Base-by-base conservation (phyloP, 1,284 basidiomycete species). In the Microbotryum violaceum region DNA sequence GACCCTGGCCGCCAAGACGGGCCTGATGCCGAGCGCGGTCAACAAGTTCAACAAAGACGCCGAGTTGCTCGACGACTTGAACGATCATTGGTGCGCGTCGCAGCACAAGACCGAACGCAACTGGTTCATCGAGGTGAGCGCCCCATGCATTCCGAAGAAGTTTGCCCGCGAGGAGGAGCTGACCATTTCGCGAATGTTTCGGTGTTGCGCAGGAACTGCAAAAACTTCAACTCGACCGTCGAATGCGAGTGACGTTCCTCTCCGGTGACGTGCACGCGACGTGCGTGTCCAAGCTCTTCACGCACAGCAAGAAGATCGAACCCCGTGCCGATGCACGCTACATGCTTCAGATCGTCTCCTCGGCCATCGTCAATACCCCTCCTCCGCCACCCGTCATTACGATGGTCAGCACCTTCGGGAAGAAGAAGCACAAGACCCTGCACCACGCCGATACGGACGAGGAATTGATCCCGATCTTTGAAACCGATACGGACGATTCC, bases 191-290 rank as follows among this genome's bases (percentile, higher is more conserved):
- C 31, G 31, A n/a, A 16, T 48, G n/a, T 9, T 14, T 25, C n/a
- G 47, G 31, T 1, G 31, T 31, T 31, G 31, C 9, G 2, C 48
- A 44, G 64, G 82, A 86, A 70, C 78, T 89, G 62, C 91, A 94
- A 73, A 77, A 80, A 31, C 79, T 88, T 62, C 87, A 91, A 0
- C 75, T 77, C 51, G 75, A 76, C 52, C 82, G 82, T 72, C 79
- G 81, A 25, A 75, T 86, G 25, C 82, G 92, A 27, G 80, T 97
- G 21, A 83, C 86, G 0, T 91, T 92, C 76, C 71, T 96, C n/a
- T 87, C 86, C 0, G 92, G 92, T 3, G 91, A 97, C 72, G 91
- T 96, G 25, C 91, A 96, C 72, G 88, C 88, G 67, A 87, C 87
- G 0, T 87, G 89, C 0, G 88, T 92, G 1, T 49, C 46, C n/a